These are phyloP conservation scores for Pittosporum tobira DNA, from an alignment of 129 eudicot species.

Conservation along the genomic window DNA sequence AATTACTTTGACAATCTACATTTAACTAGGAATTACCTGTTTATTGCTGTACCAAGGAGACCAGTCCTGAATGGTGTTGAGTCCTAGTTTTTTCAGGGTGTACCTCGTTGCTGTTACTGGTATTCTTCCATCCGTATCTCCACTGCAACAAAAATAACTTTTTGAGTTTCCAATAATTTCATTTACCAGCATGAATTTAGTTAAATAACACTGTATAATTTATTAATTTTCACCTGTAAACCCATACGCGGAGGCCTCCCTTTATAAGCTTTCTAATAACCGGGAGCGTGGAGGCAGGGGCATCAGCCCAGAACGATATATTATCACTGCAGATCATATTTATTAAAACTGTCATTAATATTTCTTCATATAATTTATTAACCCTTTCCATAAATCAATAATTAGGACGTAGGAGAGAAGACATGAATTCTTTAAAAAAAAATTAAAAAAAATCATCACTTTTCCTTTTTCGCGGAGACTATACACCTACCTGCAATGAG, in stretches of 20 bases:
- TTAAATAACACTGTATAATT: background rate
- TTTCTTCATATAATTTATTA: too few species aligned
- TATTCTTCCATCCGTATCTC: background rate
- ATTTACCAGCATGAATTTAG: background rate
- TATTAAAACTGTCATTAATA: background rate
- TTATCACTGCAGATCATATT: conserved; percentile 23
- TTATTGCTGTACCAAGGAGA: conserved; percentile 62
- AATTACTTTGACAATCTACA: too few species aligned
- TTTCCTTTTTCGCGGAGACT: too few species aligned
- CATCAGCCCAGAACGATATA: conserved; percentile 49
- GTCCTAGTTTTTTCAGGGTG: conserved; percentile 67
- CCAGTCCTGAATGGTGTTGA: conserved; percentile 62
- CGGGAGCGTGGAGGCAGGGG: conserved; percentile 54
- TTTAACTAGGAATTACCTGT: conserved; percentile 74
- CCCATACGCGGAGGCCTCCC: conserved; percentile 65
- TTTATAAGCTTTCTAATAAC: conserved; percentile 42
- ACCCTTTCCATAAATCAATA: too few species aligned
- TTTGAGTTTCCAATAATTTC: background rate
- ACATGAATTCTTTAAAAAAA: too few species aligned
- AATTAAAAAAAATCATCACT: too few species aligned
- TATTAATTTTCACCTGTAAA: conserved; percentile 37
- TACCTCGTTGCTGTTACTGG: conserved; percentile 20
- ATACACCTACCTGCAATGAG: conserved; percentile 95
- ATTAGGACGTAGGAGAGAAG: too few species aligned
- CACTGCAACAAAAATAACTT: background rate